phyloP scores from a whole-genome alignment of 345 rosid species.

The Gossypium raimondii region DNA sequence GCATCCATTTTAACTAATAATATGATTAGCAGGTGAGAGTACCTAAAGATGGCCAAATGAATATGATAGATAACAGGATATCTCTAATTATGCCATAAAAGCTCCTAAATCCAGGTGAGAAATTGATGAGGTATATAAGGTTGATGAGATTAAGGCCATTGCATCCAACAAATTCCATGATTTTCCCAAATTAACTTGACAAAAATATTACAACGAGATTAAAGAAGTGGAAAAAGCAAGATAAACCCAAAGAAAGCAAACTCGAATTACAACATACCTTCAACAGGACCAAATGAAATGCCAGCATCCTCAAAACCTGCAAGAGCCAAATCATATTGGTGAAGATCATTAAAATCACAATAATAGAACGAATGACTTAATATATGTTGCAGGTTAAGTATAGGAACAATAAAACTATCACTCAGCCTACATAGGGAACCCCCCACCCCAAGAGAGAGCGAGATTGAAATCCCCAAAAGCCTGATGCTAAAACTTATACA shows the following conservation, averaged over 20 bases:
- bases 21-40: not conserved
- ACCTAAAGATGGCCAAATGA: not conserved
- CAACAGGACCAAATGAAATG: slow-evolving; percentile 85
- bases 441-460: not conserved
- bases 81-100: not conserved
- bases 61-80: not conserved
- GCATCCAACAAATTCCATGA: not conserved
- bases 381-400: not conserved
- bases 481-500: not conserved
- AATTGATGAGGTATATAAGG: not conserved
- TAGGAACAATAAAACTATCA: not conserved
- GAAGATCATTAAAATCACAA: slow-evolving; percentile 2
- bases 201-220: slow-evolving; percentile 6
- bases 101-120: not conserved
- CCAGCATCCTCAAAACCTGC: slow-evolving; percentile 92
- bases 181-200: not conserved
- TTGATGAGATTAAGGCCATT: not conserved
- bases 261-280: slow-evolving; percentile 50
- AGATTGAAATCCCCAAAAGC: not conserved
- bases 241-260: slow-evolving; percentile 18
- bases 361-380: not conserved
- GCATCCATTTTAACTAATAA: too few species aligned
- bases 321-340: slow-evolving; percentile 20
- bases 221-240: slow-evolving; percentile 17
- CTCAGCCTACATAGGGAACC: not conserved